Base-by-base conservation (phyloP, 805 yeast species). In the Blastobotrys peoriensis region DNA sequence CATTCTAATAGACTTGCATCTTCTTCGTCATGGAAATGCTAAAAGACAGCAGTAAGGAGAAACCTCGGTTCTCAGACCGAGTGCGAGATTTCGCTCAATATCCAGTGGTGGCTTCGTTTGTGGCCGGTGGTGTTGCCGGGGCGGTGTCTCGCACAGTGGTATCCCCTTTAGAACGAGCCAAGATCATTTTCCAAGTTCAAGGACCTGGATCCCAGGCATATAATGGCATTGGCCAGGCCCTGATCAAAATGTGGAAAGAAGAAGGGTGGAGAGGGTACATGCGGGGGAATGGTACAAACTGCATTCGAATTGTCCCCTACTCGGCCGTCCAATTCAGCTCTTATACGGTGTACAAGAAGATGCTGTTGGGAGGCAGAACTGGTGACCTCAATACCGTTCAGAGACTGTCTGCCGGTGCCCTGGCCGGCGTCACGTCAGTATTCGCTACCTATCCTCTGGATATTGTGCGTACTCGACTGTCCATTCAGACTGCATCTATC, bases 61-160 rank as follows among this genome's bases (percentile, higher is more conserved):
- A 13, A 13, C 13, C 30, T 17, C 39, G 16, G 19, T 21, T 22
- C 23, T 8, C 18, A 13, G 25, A 20, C 5, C 35, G 15, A n/a
- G 27, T 35, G 36, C 39, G 35, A 16, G 15, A 23, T 15, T 36
- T 42, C 23, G 23, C 19, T 22, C 20, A 17, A n/a, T 21, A 52
- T 21, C 71, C 73, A n/a, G 57, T 65, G 9, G 74, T 75, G 25
- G 71, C 87, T 2, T 86, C 97, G 1, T 87, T 91, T 58, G 70
- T 89, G 21, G 98, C 96, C 4, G 98, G 98, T 45, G 96, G 97
- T 43, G 73, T 85, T 0, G 98, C 98, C 0, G 98, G 98, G 46
- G 98, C 96, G 20, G 80, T 89, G 25, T 85, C 95, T 1, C 71
- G 98, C 44, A 91, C 98, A 0, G 86, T 84, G 1, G 96, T 89